These are phyloP conservation scores for Cylindrodendrum hubeiense DNA, from an alignment of 2,329 filamentous ascomycete species.

Conservation along the genomic window DNA sequence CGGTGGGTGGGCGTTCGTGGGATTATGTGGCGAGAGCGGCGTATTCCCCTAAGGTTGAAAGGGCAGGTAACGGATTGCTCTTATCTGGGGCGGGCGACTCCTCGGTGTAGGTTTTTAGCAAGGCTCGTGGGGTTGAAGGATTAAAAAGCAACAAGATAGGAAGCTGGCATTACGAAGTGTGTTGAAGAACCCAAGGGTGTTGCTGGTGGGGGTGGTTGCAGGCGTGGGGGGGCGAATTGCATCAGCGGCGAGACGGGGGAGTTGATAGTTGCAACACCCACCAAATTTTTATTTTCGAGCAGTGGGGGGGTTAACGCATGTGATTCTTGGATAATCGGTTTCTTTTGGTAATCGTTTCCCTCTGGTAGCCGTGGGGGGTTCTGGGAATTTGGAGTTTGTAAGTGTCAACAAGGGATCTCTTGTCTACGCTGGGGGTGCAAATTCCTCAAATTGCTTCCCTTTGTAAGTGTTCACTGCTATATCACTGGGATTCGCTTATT, in stretches of 20 bases:
- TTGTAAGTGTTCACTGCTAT: no score
- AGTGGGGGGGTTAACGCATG: no score
- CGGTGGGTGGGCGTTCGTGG: neutral
- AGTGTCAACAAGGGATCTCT: no score
- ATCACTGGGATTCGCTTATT: no score
- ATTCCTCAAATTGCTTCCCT: no score
- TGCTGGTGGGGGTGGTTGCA: neutral
- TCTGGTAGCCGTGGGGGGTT: no score
- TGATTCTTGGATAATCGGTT: no score
- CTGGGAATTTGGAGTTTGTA: no score
- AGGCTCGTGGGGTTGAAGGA: neutral
- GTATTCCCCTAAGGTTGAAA: neutral
- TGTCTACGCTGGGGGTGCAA: no score
- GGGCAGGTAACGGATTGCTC: neutral
- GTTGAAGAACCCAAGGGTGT: neutral
- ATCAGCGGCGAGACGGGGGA: neutral
- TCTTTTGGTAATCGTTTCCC: no score
- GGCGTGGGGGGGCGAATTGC: neutral
- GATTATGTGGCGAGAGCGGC: neutral
- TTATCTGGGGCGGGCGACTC: neutral
- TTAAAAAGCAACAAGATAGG: neutral
- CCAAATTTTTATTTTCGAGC: neutral
- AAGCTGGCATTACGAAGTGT: neutral
- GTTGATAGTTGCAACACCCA: neutral
- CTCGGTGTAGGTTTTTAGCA: neutral